A percentile compares a stretch with the other conserved stretches of the same genome.
Evolutionary conservation across 495 filamentous ascomycete genomes (phyloP).

Genomic region (Penicillium herquei): DNA sequence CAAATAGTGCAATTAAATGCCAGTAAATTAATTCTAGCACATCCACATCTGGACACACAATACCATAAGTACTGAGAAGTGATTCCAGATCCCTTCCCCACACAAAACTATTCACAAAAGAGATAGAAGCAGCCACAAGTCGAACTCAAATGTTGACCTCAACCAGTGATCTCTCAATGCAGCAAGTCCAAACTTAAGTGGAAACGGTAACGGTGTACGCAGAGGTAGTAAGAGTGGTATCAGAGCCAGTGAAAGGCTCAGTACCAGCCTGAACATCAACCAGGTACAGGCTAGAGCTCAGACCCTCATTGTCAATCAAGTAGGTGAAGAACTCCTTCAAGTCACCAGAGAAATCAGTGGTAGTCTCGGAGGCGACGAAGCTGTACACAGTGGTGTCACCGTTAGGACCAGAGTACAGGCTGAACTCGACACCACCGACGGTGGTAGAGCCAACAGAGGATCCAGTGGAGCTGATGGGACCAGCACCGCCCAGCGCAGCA

Average conservation of each 20-base stretch:
- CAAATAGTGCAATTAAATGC: no score
- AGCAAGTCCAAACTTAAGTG: constrained; percentile 26
- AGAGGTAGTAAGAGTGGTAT: constrained; percentile 34
- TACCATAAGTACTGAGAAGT: neutral
- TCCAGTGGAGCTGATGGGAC: constrained; percentile 60
- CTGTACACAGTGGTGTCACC: constrained; percentile 57
- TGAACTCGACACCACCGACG: constrained; percentile 51
- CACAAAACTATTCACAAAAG: neutral
- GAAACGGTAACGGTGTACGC: constrained; percentile 40
- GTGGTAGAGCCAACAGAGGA: constrained; percentile 51
- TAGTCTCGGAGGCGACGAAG: constrained; percentile 54
- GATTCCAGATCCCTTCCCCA: neutral
- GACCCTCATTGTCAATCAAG: constrained; percentile 46
- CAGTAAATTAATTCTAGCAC: no score
- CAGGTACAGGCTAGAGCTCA: constrained; percentile 54
- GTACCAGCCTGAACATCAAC: constrained; percentile 55
- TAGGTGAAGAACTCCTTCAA: constrained; percentile 57
- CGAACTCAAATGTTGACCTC: neutral
- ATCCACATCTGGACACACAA: neutral
- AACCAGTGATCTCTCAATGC: neutral
- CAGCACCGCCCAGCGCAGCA: constrained; percentile 58
- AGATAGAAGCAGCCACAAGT: neutral
- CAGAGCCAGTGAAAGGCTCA: constrained; percentile 51
- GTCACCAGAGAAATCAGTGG: constrained; percentile 54
- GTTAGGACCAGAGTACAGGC: constrained; percentile 57